Percentiles rank a stretch among this genome's conserved stretches.
Conservation (phyloP, 2,329 filamentous ascomycete species). For the Coniochaeta hoffmannii region DNA sequence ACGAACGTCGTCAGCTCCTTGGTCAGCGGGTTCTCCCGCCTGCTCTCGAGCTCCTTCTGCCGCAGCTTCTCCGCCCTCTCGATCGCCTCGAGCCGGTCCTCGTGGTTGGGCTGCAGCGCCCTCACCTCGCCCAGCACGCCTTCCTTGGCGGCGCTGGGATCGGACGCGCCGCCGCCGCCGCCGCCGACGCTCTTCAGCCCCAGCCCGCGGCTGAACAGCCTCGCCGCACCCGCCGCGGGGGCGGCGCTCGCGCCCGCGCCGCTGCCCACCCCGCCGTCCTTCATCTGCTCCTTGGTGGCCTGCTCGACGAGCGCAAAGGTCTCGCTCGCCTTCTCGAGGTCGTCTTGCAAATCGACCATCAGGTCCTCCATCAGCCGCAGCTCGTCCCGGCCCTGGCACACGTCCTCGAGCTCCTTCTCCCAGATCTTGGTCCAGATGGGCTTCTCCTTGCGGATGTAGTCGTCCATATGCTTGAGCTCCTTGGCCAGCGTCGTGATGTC, state of each 20-base stretch:
- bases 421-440: slow-evolving; percentile 98
- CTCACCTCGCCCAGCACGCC: slow-evolving; percentile 88
- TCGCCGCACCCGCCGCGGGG: slow-evolving; percentile 16
- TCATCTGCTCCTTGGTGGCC: slow-evolving; percentile 96
- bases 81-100: slow-evolving; percentile 87
- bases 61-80: slow-evolving; percentile 91
- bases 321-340: slow-evolving; percentile 87
- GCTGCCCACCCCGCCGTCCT: slow-evolving; percentile 51
- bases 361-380: slow-evolving; percentile 95
- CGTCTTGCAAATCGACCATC: slow-evolving; percentile 83
- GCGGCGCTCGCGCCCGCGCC: slow-evolving; percentile 45
- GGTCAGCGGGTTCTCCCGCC: slow-evolving; percentile 69
- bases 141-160: slow-evolving; percentile 81
- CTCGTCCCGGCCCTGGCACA: slow-evolving; percentile 92
- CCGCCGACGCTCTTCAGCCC: slow-evolving; percentile 27
- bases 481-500: slow-evolving; percentile 75
- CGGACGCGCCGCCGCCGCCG: too few relatives aligned
- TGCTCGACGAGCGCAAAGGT: slow-evolving; percentile 95
- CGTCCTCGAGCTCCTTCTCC: slow-evolving; percentile 94
- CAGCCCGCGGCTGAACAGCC: slow-evolving; percentile 47
- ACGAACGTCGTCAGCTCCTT: slow-evolving; percentile 83
- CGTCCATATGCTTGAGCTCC: slow-evolving; percentile 90
- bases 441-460: slow-evolving; percentile 85
- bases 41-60: slow-evolving; percentile 77
- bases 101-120: slow-evolving; percentile 89